Evolutionary conservation across 352 stramenopile genomes (phyloP).

Genomic region (Peronospora farinosa): DNA sequence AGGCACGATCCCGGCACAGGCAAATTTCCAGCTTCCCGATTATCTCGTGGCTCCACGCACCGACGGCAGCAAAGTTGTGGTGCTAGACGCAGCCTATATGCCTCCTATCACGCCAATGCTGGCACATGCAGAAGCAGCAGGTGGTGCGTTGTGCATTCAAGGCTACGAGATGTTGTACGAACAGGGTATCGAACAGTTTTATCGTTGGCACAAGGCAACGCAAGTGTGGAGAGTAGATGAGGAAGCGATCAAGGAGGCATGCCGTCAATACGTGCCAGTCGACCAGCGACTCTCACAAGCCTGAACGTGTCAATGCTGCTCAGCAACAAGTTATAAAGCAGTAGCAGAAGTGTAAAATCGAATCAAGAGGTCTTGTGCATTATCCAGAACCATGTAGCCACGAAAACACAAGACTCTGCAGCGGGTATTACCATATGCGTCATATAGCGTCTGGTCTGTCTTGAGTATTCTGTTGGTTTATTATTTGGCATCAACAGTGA

Average conservation of each 20-base stretch:
- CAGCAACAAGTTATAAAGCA: background rate
- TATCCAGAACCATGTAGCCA: too few relatives aligned
- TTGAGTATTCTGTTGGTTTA: conserved; percentile 5
- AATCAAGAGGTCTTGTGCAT: too few relatives aligned
- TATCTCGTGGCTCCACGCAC: conserved; percentile 40
- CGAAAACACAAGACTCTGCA: too few relatives aligned
- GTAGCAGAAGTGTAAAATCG: too few relatives aligned
- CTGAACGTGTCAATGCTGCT: conserved; percentile 8
- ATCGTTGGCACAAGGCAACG: conserved; percentile 86
- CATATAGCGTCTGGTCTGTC: too few relatives aligned
- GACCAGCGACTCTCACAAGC: conserved; percentile 44
- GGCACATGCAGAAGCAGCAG: conserved; percentile 75
- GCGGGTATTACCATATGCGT: too few relatives aligned
- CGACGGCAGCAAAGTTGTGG: conserved; percentile 48
- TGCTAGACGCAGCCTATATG: conserved; percentile 98
- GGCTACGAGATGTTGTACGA: conserved; percentile 98
- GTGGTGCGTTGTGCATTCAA: conserved; percentile 85
- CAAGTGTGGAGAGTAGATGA: conserved; percentile 38
- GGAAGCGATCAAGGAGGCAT: conserved; percentile 51
- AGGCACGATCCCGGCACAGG: conserved; percentile 91
- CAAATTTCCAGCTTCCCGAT: conserved; percentile 73
- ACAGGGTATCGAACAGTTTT: conserved; percentile 95
- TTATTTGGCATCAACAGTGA: conserved; percentile 26
- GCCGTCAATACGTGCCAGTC: conserved; percentile 42
- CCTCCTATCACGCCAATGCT: conserved; percentile 92